These are phyloP conservation scores for Eucalyptus curtisii DNA, from an alignment of 345 rosid species.

Conservation along the genomic window DNA sequence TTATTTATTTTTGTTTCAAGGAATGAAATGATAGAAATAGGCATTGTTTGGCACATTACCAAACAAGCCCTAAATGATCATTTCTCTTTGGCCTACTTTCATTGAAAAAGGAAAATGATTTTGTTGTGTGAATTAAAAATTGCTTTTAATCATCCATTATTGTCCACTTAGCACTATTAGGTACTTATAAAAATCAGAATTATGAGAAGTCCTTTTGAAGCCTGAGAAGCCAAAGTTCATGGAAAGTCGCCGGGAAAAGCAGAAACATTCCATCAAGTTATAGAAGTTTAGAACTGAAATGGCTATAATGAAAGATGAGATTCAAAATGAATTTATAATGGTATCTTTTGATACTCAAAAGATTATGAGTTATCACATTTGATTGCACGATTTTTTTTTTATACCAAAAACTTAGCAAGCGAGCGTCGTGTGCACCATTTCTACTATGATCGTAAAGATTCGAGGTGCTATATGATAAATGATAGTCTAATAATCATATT, in stretches of 20 bases:
- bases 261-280: not conserved
- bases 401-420: not conserved
- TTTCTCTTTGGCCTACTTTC: not conserved
- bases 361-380: not conserved
- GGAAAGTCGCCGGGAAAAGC: not conserved
- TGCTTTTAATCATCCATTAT: not conserved
- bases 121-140: not conserved
- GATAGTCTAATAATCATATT: not conserved
- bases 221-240: not conserved
- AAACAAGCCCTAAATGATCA: no score
- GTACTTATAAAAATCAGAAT: not conserved
- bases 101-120: no score
- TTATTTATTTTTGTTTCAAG: no score
- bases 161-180: not conserved
- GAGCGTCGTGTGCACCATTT: not conserved
- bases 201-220: not conserved
- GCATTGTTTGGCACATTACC: no score
- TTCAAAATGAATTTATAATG: not conserved
- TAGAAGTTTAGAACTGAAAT: not conserved
- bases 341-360: not conserved
- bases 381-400: not conserved
- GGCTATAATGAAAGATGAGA: no score
- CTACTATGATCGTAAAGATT: not conserved
- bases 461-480: not conserved
- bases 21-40: no score